Percentiles rank a stretch among this genome's conserved stretches.
Conservation (phyloP, 176 grass and related monocot species). For the Otatea glauca region DNA sequence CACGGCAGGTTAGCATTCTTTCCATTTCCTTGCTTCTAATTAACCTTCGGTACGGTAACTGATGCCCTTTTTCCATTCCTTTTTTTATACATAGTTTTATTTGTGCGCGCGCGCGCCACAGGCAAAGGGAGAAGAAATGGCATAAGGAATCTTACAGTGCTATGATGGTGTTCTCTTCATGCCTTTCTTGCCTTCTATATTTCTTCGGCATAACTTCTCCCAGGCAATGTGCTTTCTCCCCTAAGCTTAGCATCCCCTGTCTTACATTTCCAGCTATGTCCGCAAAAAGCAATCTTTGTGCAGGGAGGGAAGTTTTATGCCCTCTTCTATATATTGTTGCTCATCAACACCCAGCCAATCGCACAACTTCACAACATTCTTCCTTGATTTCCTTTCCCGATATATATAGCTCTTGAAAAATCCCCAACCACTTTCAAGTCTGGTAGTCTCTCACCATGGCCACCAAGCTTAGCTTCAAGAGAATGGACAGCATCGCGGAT, state of each 20-base stretch:
- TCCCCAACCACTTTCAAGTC: neutral
- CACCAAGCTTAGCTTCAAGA: slow-evolving; percentile 69
- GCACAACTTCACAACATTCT: slow-evolving; percentile 42
- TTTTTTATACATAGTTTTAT: too few species aligned
- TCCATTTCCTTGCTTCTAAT: neutral
- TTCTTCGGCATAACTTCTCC: slow-evolving; percentile 70
- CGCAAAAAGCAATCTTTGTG: slow-evolving; percentile 52
- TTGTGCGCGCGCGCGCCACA: neutral
- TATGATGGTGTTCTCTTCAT: slow-evolving; percentile 42
- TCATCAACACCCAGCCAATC: slow-evolving; percentile 39
- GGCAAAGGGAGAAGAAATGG: slow-evolving; percentile 25
- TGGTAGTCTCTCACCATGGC: slow-evolving; percentile 51
- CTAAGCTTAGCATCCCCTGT: slow-evolving; percentile 20
- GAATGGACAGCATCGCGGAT: slow-evolving; percentile 82
- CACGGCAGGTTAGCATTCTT: neutral
- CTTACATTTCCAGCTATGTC: slow-evolving; percentile 53
- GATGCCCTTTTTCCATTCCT: too few species aligned
- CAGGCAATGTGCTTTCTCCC: slow-evolving; percentile 69
- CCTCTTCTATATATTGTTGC: slow-evolving; percentile 68
- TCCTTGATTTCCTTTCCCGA: neutral
- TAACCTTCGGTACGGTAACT: neutral
- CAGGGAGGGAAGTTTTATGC: slow-evolving; percentile 36
- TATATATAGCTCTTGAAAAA: slow-evolving; percentile 22
- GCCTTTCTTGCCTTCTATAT: slow-evolving; percentile 73
- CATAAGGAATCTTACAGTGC: slow-evolving; percentile 45